Evolutionary conservation across 441 rosid genomes (phyloP).

Genomic region (Populus tomentosa): DNA sequence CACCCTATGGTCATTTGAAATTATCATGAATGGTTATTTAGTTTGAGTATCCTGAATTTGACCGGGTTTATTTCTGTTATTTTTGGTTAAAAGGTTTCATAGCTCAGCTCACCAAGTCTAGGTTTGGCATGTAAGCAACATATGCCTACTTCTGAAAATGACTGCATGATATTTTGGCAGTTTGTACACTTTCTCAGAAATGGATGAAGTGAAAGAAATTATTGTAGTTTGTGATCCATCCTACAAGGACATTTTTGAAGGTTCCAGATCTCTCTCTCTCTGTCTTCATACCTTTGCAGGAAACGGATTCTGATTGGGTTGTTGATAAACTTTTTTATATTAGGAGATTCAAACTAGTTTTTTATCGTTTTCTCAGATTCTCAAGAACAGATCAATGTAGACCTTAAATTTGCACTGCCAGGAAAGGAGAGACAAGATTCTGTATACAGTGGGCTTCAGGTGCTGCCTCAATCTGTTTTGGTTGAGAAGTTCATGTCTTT

Average conservation of each 20-base stretch:
- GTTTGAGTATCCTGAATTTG: background rate
- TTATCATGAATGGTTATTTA: background rate
- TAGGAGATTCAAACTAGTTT: slow-evolving; percentile 6
- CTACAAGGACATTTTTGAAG: slow-evolving; percentile 81
- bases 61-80: background rate
- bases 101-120: background rate
- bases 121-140: slow-evolving; percentile 1
- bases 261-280: slow-evolving; percentile 33
- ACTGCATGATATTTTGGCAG: slow-evolving; percentile 36
- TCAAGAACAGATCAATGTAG: slow-evolving; percentile 42
- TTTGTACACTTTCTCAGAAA: slow-evolving; percentile 67
- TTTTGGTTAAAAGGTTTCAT: background rate
- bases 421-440: slow-evolving; percentile 98
- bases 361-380: slow-evolving; percentile 39
- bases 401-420: slow-evolving; percentile 76
- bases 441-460: slow-evolving; percentile 90
- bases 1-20: background rate
- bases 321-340: background rate
- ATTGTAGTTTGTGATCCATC: slow-evolving; percentile 93
- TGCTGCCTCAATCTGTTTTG: slow-evolving; percentile 14
- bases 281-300: background rate
- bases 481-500: slow-evolving; percentile 7
- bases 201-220: slow-evolving; percentile 83
- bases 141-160: slow-evolving; percentile 1
- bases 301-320: background rate